Evolutionary conservation across 1,139 yeast species (phyloP).

Genomic region (Yamadazyma taylorii): DNA sequence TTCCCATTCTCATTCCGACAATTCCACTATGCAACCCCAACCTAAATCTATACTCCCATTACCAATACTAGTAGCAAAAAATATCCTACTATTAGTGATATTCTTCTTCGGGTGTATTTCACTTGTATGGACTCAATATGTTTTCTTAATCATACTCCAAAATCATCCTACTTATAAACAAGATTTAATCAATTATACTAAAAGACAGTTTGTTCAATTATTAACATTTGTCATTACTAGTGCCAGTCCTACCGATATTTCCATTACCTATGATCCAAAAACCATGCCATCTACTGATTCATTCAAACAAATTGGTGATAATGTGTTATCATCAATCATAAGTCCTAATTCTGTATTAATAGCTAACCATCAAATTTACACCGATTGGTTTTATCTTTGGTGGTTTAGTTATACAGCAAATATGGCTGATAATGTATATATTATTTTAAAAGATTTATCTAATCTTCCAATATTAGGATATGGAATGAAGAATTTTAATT

Average conservation of each 20-base stretch:
- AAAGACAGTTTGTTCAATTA: constrained; percentile 49
- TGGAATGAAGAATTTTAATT: constrained; percentile 81
- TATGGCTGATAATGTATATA: constrained; percentile 64
- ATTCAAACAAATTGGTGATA: constrained; percentile 21
- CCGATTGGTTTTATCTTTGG: constrained; percentile 96
- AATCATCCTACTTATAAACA: constrained; percentile 28
- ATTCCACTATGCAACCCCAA: neutral
- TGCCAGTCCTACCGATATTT: constrained; percentile 41
- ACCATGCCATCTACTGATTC: constrained; percentile 20
- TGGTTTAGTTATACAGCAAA: constrained; percentile 73
- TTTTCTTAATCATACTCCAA: constrained; percentile 31
- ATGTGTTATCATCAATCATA: constrained; percentile 32
- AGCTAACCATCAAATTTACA: constrained; percentile 89
- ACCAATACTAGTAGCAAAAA: constrained; percentile 18
- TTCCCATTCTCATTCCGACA: no score
- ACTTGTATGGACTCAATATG: constrained; percentile 42
- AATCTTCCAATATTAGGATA: constrained; percentile 77
- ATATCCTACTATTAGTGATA: constrained; percentile 28
- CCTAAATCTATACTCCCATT: neutral
- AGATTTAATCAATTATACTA: constrained; percentile 46
- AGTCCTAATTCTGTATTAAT: constrained; percentile 60
- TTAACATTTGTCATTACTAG: constrained; percentile 44
- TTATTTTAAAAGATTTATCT: constrained; percentile 76
- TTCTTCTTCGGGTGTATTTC: constrained; percentile 49
- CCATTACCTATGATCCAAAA: constrained; percentile 40